These are phyloP conservation scores for Asterella californica DNA, from an alignment of 225 moss, liverwort and hornwort species.

Conservation along the genomic window DNA sequence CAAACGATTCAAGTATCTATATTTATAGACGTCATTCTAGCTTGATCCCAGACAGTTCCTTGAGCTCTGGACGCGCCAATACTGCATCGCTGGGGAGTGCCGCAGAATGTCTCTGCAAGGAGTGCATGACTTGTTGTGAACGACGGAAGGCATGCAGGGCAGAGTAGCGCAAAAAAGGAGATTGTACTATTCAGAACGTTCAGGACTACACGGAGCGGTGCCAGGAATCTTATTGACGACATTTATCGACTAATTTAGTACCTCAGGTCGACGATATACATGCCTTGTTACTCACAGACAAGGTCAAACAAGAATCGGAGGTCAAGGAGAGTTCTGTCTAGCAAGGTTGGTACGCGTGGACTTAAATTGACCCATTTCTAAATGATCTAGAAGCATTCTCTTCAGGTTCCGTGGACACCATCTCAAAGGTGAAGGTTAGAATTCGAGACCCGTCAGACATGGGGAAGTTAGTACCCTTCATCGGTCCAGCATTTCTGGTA, in stretches of 20 bases:
- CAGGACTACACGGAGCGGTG: neutral
- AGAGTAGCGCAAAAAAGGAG: neutral
- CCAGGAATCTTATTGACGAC: neutral
- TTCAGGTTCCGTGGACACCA: neutral
- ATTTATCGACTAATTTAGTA: conserved; percentile 11
- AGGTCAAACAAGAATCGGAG: neutral
- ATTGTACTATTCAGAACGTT: neutral
- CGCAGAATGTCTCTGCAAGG: neutral
- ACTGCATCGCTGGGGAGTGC: neutral
- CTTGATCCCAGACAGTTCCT: neutral
- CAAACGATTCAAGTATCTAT: neutral
- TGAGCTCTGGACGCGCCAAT: neutral
- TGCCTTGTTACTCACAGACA: neutral
- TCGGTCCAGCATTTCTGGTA: conserved; percentile 66
- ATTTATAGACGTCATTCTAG: neutral
- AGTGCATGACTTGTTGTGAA: neutral
- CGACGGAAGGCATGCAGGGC: neutral
- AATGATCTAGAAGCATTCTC: neutral
- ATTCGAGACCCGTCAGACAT: conserved; percentile 21
- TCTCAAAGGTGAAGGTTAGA: neutral
- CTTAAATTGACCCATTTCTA: neutral
- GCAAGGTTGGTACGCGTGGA: neutral
- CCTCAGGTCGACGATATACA: neutral
- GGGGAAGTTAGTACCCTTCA: conserved; percentile 48
- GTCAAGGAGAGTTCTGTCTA: neutral